These are phyloP conservation scores for Neospermospora avenae DNA, from an alignment of 2,329 filamentous ascomycete genomes.

Conservation along the genomic window DNA sequence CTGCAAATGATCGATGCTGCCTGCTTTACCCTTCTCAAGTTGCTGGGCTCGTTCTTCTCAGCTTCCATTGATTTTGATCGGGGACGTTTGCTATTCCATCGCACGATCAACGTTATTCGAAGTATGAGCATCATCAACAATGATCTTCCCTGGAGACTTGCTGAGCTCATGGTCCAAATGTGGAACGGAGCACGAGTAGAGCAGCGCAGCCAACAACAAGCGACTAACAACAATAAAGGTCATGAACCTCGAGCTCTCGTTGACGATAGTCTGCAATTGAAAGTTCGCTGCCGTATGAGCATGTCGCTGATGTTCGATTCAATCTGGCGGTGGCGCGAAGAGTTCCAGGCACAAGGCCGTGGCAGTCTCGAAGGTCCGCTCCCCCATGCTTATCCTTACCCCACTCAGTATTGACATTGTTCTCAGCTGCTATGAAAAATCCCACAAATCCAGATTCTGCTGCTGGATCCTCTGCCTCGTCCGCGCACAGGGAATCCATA, in stretches of 20 bases:
- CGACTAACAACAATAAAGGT: conserved; percentile 35
- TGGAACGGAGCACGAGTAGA: conserved; percentile 60
- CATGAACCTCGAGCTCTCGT: conserved; percentile 35
- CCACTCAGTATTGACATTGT: conserved; percentile 21
- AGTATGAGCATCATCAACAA: conserved; percentile 73
- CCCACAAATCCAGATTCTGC: conserved; percentile 81
- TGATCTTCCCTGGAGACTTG: conserved; percentile 74
- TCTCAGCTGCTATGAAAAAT: conserved; percentile 68
- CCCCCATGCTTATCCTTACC: conserved; percentile 14
- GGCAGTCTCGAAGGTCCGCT: conserved; percentile 67
- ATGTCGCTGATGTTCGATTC: conserved; percentile 84
- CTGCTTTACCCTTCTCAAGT: conserved; percentile 72
- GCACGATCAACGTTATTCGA: conserved; percentile 67
- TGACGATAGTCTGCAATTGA: conserved; percentile 72
- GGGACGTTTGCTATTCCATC: conserved; percentile 66
- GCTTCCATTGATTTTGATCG: conserved; percentile 67
- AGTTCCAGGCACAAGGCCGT: conserved; percentile 69
- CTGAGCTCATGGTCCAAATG: conserved; percentile 83
- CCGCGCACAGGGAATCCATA: conserved; percentile 61
- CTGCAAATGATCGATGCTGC: conserved; percentile 84
- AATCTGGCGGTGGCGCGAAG: conserved; percentile 81
- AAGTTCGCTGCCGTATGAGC: conserved; percentile 79
- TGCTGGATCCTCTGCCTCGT: conserved; percentile 68
- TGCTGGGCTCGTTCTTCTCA: conserved; percentile 74
- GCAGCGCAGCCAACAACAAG: conserved; percentile 41